These are phyloP conservation scores for Fusarium acutatum DNA, from an alignment of 2,329 filamentous ascomycete genomes.

Conservation along the genomic window DNA sequence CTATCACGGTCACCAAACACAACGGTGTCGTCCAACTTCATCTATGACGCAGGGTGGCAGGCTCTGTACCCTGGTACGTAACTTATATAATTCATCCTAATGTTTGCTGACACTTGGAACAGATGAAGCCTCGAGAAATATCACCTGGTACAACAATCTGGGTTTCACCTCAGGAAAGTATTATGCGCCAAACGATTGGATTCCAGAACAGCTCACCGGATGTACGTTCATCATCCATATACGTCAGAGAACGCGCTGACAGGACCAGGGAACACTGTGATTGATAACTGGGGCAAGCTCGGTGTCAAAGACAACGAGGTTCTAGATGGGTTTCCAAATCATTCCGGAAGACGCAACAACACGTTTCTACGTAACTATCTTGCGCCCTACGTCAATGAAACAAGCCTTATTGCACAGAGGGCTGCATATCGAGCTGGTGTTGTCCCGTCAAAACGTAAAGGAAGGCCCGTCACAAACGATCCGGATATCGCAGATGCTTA, in stretches of 20 bases:
- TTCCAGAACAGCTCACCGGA: background rate
- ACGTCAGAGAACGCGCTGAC: background rate
- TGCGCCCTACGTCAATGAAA: background rate
- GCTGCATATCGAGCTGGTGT: background rate
- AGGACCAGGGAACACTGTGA: background rate
- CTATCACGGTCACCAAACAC: background rate
- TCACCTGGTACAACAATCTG: conserved; percentile 1
- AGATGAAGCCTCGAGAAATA: conserved; percentile 7
- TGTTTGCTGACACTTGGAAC: background rate
- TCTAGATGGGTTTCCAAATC: background rate
- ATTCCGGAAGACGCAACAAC: background rate
- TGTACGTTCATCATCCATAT: background rate
- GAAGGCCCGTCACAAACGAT: background rate
- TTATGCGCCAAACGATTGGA: conserved; percentile 2
- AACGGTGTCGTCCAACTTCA: background rate
- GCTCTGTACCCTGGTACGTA: background rate
- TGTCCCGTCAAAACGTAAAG: background rate
- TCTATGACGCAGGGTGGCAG: conserved; percentile 1
- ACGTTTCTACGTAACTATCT: conserved; percentile 4
- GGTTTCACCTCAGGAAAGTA: background rate
- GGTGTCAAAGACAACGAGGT: background rate
- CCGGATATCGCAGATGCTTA: background rate
- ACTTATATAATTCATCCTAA: rapidly evolving
- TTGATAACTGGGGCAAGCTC: conserved; percentile 3
- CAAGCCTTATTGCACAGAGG: background rate